These are phyloP conservation scores for Spiraea crenata DNA, from an alignment of 331 rosid genomes.

Conservation along the genomic window DNA sequence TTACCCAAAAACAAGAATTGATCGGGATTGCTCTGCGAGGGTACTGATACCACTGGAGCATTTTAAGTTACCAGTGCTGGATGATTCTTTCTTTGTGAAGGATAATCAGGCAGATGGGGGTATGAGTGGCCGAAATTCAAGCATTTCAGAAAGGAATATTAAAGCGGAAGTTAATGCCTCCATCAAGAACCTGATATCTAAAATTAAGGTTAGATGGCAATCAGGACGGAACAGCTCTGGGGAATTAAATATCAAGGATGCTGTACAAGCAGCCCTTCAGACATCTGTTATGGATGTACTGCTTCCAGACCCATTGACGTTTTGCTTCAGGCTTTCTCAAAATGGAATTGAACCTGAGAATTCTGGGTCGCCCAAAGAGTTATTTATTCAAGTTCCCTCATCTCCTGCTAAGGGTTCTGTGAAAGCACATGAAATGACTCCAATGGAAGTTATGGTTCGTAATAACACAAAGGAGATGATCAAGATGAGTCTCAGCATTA, in stretches of 20 bases:
- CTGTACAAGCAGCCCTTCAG: constrained; percentile 87
- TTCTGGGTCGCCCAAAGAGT: constrained; percentile 23
- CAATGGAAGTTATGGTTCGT: constrained; percentile 90
- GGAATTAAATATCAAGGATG: constrained; percentile 90
- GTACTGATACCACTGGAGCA: constrained; percentile 93
- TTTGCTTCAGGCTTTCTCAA: constrained; percentile 73
- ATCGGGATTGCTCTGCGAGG: constrained; percentile 92
- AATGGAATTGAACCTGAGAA: constrained; percentile 34
- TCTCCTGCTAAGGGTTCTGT: constrained; percentile 60
- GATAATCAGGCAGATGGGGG: constrained; percentile 52
- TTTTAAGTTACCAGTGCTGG: constrained; percentile 89
- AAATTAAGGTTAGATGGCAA: constrained; percentile 89
- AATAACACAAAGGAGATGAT: constrained; percentile 88
- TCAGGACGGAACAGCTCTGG: constrained; percentile 89
- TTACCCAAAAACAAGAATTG: constrained; percentile 86
- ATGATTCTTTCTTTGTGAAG: constrained; percentile 78
- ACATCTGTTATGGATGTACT: constrained; percentile 94
- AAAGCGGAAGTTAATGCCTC: constrained; percentile 92
- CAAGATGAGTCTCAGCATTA: constrained; percentile 74
- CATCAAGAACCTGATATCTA: constrained; percentile 81
- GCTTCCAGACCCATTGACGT: constrained; percentile 94
- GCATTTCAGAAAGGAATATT: constrained; percentile 72
- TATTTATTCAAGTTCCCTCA: constrained; percentile 24
- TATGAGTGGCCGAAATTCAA: constrained; percentile 44
- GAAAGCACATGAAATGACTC: constrained; percentile 76